phyloP scores from a whole-genome alignment of 2,329 filamentous ascomycete genomes.

The Cladophialophora exuberans region DNA sequence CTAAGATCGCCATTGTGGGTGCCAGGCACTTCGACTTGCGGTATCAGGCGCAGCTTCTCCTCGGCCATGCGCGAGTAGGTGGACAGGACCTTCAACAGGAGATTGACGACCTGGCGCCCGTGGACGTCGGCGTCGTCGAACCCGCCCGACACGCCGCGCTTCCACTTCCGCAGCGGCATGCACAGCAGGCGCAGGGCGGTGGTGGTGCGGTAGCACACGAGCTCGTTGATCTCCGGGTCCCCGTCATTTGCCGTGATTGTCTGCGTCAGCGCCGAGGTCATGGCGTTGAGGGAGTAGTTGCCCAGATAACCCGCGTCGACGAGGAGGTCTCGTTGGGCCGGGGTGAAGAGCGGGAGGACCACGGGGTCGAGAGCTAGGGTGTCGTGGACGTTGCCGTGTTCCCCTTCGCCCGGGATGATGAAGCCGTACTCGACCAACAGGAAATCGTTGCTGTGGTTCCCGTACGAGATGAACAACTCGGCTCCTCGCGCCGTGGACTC shows the following conservation, averaged over 20 bases:
- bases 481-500: background rate
- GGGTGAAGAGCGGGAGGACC: constrained; percentile 6
- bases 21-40: background rate
- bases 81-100: background rate
- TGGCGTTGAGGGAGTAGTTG: background rate
- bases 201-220: constrained; percentile 19
- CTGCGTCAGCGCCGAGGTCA: background rate
- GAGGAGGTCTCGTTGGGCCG: constrained; percentile 1
- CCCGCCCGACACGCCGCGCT: background rate
- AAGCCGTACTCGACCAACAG: constrained; percentile 25
- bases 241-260: background rate
- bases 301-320: constrained; percentile 2
- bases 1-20: too few species aligned
- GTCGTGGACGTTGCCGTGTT: constrained; percentile 10
- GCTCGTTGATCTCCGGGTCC: background rate
- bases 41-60: constrained; percentile 2
- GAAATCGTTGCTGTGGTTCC: constrained; percentile 23
- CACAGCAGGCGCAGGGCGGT: constrained; percentile 20
- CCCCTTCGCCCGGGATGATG: constrained; percentile 5
- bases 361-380: constrained; percentile 12
- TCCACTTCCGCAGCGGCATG: constrained; percentile 16
- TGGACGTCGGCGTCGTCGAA: constrained; percentile 18
- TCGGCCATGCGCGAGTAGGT: background rate
- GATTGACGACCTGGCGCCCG: background rate
- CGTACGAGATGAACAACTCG: constrained; percentile 24